phyloP scores from a whole-genome alignment of 192 early-diverging fungal species.

The Phycomyces nitens region DNA sequence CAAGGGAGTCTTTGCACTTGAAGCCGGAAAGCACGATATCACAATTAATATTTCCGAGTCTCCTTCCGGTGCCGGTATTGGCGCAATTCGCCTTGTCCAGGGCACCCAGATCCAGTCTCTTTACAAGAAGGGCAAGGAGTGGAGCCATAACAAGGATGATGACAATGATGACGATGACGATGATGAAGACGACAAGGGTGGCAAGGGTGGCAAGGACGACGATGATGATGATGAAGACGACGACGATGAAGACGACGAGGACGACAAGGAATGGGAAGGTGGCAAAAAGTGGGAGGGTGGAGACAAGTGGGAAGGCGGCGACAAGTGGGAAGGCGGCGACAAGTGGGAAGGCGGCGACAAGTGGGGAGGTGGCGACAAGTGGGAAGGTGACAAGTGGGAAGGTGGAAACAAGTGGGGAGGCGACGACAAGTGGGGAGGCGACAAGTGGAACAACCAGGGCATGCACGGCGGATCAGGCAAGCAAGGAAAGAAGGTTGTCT shows the following conservation, averaged over 20 bases:
- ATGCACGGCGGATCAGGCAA: too few species aligned
- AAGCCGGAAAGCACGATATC: slow-evolving; percentile 6
- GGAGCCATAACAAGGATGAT: background rate
- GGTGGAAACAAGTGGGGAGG: background rate
- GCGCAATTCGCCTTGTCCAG: slow-evolving; percentile 6
- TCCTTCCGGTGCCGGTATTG: background rate
- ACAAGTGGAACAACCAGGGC: background rate
- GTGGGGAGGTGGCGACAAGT: background rate
- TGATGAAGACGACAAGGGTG: background rate
- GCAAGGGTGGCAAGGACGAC: background rate
- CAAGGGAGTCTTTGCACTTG: background rate
- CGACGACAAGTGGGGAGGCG: background rate
- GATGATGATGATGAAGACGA: slow-evolving; percentile 1
- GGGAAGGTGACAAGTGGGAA: background rate
- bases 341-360: background rate
- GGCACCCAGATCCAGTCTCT: background rate
- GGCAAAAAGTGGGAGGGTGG: background rate
- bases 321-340: background rate
- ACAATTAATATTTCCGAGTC: slow-evolving; percentile 12
- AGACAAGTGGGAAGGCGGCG: background rate
- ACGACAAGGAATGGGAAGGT: background rate
- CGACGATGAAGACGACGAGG: background rate
- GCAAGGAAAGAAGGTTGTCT: slow-evolving; percentile 15
- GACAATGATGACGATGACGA: background rate
- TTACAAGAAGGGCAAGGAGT: background rate